Conservation (phyloP, 805 yeast genomes). For the Suhomyces pyralidae region DNA sequence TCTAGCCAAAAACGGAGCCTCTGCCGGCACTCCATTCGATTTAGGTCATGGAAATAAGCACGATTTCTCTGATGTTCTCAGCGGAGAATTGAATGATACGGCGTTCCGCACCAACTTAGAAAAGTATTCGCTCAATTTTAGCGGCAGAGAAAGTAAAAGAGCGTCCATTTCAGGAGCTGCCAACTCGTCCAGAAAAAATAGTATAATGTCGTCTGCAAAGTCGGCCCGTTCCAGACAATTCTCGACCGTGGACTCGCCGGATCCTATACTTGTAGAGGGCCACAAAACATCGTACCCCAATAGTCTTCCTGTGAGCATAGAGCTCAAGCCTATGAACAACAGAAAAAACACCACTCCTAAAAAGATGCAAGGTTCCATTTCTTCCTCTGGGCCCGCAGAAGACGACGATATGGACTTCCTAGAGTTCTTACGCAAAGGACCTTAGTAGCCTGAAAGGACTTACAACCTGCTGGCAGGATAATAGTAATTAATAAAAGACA, state of each 20-base stretch:
- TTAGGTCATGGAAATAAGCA: constrained; percentile 11
- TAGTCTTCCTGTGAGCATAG: not conserved
- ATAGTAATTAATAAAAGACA: not conserved
- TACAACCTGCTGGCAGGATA: not conserved
- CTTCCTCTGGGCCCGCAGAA: constrained; percentile 12
- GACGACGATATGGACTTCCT: constrained; percentile 44
- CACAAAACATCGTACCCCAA: constrained; percentile 6
- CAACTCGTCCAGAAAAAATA: constrained; percentile 5
- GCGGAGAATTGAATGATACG: constrained; percentile 25
- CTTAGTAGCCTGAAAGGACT: constrained; percentile 9
- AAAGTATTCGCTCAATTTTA: constrained; percentile 27
- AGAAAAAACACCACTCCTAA: not conserved
- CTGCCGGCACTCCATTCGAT: constrained; percentile 1
- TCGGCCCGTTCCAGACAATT: constrained; percentile 16
- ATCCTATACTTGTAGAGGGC: constrained; percentile 16
- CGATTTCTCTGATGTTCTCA: constrained; percentile 39
- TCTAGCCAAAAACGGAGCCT: constrained; percentile 3
- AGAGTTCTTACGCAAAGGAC: constrained; percentile 46
- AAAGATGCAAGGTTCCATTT: not conserved
- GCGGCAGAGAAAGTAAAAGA: constrained; percentile 2
- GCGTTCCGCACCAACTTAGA: constrained; percentile 30
- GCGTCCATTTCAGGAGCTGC: constrained; percentile 5
- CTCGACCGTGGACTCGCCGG: constrained; percentile 17
- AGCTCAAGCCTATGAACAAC: constrained; percentile 9
- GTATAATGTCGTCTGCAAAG: constrained; percentile 8